These are phyloP conservation scores for Rhodofomes roseus DNA, from an alignment of 1,284 basidiomycete genomes.

Conservation along the genomic window DNA sequence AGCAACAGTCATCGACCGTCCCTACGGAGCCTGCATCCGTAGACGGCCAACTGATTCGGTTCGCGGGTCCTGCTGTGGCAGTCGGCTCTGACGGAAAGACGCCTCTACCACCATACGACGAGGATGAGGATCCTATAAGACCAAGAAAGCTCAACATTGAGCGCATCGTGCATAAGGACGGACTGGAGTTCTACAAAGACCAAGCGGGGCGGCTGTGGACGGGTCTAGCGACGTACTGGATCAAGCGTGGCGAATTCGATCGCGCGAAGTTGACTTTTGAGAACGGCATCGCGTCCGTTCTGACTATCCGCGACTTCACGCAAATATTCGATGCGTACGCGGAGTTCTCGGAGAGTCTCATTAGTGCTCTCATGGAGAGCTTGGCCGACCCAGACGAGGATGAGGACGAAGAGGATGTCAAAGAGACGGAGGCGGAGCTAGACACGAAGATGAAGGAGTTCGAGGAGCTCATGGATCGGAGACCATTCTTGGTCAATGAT, in stretches of 20 bases:
- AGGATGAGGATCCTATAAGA: slow-evolving; percentile 81
- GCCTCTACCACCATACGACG: slow-evolving; percentile 54
- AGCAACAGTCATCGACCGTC: slow-evolving; percentile 24
- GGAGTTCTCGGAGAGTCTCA: slow-evolving; percentile 90
- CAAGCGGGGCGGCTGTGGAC: slow-evolving; percentile 97
- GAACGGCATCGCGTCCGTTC: slow-evolving; percentile 76
- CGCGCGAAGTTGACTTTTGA: slow-evolving; percentile 88
- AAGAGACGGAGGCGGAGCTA: slow-evolving; percentile 83
- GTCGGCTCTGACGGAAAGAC: slow-evolving; percentile 48
- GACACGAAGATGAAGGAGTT: slow-evolving; percentile 92
- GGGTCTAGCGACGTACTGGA: slow-evolving; percentile 97
- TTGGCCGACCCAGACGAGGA: slow-evolving; percentile 64
- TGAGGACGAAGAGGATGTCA: slow-evolving; percentile 74
- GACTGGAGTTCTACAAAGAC: slow-evolving; percentile 88
- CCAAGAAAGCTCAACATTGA: slow-evolving; percentile 83
- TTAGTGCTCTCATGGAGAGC: slow-evolving; percentile 89
- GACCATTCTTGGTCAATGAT: slow-evolving; percentile 97
- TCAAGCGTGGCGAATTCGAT: slow-evolving; percentile 94
- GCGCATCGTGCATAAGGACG: slow-evolving; percentile 80
- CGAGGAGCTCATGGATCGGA: slow-evolving; percentile 91
- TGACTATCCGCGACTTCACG: slow-evolving; percentile 97
- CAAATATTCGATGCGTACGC: slow-evolving; percentile 98
- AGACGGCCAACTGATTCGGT: slow-evolving; percentile 66
- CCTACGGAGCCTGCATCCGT: slow-evolving; percentile 44
- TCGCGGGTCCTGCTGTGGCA: slow-evolving; percentile 67